Evolutionary conservation across 225 moss, liverwort and hornwort species (phyloP).

Genomic region (Takakia lepidozioides): DNA sequence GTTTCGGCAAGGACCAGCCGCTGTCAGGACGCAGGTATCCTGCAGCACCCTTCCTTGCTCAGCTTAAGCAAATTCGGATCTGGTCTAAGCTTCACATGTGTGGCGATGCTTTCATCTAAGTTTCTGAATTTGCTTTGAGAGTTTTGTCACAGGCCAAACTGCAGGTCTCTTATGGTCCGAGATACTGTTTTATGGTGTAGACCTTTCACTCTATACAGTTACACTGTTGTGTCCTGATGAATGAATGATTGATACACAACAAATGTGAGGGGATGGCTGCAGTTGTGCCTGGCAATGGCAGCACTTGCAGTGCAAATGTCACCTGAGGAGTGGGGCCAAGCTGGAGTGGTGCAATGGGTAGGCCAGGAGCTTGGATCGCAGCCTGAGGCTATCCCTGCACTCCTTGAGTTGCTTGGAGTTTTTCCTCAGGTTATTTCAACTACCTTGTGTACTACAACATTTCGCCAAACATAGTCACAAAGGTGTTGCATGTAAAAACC

Average conservation of each 20-base stretch:
- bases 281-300: slow-evolving; percentile 95
- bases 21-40: slow-evolving; percentile 92
- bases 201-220: slow-evolving; percentile 13
- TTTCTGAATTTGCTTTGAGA: background rate
- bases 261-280: slow-evolving; percentile 11
- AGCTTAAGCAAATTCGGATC: too few species aligned
- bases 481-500: too few species aligned
- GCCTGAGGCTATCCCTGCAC: slow-evolving; percentile 64
- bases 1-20: slow-evolving; percentile 74
- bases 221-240: too few species aligned
- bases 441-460: too few species aligned
- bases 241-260: too few species aligned
- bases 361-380: slow-evolving; percentile 73
- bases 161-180: background rate
- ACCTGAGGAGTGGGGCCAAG: slow-evolving; percentile 77
- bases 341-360: slow-evolving; percentile 92
- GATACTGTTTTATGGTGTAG: background rate
- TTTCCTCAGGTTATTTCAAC: slow-evolving; percentile 95
- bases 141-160: background rate
- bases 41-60: too few species aligned
- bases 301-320: slow-evolving; percentile 88
- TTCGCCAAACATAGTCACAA: too few species aligned
- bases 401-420: slow-evolving; percentile 90
- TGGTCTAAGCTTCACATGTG: background rate
- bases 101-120: background rate